Evolutionary conservation across 495 filamentous ascomycete species (phyloP).

Genomic region (Neurospora sp.): DNA sequence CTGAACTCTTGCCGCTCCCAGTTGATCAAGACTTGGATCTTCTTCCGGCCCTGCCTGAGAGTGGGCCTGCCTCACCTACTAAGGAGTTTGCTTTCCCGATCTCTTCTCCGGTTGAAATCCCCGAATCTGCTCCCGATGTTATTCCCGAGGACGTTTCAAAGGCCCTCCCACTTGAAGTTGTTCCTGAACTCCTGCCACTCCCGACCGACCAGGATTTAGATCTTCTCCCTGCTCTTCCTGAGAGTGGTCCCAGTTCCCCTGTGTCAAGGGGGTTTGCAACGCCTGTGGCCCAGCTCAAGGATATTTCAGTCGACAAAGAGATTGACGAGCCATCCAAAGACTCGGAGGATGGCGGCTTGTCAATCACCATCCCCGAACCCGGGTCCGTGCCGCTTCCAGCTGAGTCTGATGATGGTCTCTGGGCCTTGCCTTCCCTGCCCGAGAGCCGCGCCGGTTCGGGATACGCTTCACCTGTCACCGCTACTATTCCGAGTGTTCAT

Average conservation of each 20-base stretch:
- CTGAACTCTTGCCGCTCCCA: neutral
- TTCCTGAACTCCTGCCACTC: neutral
- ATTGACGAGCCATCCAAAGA: neutral
- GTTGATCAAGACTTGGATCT: neutral
- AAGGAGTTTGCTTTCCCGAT: neutral
- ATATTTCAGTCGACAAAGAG: neutral
- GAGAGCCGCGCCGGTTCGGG: neutral
- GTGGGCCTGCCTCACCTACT: neutral
- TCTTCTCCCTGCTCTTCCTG: constrained; percentile 14
- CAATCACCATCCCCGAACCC: neutral
- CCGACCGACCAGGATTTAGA: constrained; percentile 13
- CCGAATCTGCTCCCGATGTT: neutral
- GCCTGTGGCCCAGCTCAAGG: neutral
- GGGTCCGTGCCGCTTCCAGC: neutral
- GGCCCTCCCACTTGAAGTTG: neutral
- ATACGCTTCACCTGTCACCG: neutral
- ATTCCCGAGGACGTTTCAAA: neutral
- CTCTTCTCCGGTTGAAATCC: constrained; percentile 1
- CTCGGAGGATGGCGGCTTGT: neutral
- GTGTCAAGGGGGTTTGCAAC: neutral
- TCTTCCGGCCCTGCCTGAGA: neutral
- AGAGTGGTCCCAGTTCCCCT: neutral
- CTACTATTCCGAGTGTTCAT: neutral
- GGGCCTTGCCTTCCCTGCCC: neutral
- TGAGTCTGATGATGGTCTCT: neutral